These are phyloP conservation scores for Phaeodactylum tricornutum DNA, from an alignment of 108 stramenopile species.

Conservation along the genomic window DNA sequence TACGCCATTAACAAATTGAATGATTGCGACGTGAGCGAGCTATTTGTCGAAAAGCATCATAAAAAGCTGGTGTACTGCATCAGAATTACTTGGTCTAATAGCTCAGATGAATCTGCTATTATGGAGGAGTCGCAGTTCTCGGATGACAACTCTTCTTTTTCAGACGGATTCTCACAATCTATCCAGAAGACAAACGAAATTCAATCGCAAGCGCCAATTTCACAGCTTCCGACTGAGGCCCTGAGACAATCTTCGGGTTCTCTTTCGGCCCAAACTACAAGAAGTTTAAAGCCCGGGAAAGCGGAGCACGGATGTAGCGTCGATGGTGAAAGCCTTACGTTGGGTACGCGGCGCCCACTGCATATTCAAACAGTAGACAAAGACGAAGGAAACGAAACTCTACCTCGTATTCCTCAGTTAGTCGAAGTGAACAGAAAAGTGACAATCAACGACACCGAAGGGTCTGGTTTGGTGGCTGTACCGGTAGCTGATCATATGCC, in stretches of 20 bases:
- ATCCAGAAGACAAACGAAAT: neutral
- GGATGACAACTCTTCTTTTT: neutral
- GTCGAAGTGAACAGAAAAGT: slow-evolving; percentile 4
- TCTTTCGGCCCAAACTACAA: neutral
- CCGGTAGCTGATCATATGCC: neutral
- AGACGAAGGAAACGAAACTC: no score
- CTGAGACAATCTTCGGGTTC: neutral
- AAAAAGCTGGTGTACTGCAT: slow-evolving; percentile 27
- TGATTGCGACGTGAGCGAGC: slow-evolving; percentile 25
- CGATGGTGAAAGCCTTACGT: slow-evolving; percentile 1
- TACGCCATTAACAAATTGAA: slow-evolving; percentile 13
- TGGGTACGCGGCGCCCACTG: neutral
- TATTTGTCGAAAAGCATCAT: slow-evolving; percentile 20
- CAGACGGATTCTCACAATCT: neutral
- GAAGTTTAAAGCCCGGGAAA: no score
- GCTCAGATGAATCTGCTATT: neutral
- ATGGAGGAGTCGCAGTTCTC: neutral
- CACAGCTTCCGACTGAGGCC: neutral
- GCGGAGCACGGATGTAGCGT: no score
- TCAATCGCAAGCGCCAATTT: neutral
- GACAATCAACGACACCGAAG: neutral
- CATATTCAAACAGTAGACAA: neutral
- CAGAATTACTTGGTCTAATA: slow-evolving; percentile 15
- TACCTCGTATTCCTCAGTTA: neutral
- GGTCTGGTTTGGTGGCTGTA: neutral